Conservation (phyloP, 169 alveolate species). For the Plasmodium cynomolgi region DNA sequence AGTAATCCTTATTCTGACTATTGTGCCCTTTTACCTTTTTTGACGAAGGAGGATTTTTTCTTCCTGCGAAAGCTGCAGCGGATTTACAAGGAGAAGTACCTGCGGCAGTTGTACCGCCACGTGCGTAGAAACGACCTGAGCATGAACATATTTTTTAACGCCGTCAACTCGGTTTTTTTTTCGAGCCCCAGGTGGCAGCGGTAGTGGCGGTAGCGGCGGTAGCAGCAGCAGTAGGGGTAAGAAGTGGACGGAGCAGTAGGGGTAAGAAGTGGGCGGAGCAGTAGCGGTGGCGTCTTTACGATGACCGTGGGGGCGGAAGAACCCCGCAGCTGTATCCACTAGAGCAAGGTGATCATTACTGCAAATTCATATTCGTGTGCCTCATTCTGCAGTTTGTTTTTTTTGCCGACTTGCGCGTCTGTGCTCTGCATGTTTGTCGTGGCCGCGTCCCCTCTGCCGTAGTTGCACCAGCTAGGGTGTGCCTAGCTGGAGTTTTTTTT, state of each 20-base stretch:
- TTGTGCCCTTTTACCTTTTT: constrained; percentile 82
- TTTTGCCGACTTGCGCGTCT: background rate
- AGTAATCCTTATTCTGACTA: constrained; percentile 82
- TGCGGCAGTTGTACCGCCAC: constrained; percentile 29
- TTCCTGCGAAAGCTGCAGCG: constrained; percentile 43
- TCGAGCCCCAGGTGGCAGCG: constrained; percentile 1
- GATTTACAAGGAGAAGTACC: constrained; percentile 70
- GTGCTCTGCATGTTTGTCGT: background rate
- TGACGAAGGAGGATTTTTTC: constrained; percentile 67
- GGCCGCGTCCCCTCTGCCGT: background rate
- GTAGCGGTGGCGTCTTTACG: background rate
- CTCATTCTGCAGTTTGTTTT: background rate
- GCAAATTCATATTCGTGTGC: background rate
- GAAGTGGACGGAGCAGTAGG: background rate
- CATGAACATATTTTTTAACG: constrained; percentile 55
- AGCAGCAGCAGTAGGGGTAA: background rate
- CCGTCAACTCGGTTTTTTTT: constrained; percentile 46
- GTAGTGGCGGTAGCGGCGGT: background rate
- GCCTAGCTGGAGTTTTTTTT: background rate
- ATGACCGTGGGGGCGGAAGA: background rate
- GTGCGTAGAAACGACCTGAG: constrained; percentile 27
- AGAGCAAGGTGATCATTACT: background rate
- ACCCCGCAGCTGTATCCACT: background rate
- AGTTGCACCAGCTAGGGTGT: background rate
- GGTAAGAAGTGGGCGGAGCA: background rate